Conservation (phyloP, 805 yeast species). For the Teunomyces cretensis region DNA sequence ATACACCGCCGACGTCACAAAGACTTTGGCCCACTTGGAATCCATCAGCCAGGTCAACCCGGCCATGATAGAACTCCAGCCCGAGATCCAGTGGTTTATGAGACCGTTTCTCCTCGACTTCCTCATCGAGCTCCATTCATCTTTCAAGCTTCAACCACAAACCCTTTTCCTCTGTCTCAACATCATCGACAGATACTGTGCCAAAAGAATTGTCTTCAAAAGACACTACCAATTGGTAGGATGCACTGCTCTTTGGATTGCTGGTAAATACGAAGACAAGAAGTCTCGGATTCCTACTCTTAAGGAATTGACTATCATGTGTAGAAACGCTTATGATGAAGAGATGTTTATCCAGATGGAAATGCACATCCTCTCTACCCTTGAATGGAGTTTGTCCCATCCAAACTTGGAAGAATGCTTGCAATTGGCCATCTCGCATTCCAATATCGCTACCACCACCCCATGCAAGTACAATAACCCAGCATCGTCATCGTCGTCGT, state of each 20-base stretch:
- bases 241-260: conserved; percentile 49
- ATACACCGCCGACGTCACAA: conserved; percentile 39
- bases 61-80: conserved; percentile 51
- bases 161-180: conserved; percentile 45
- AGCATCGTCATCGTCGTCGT: conserved; percentile 10
- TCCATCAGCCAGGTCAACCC: conserved; percentile 41
- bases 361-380: conserved; percentile 40
- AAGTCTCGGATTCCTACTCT: conserved; percentile 58
- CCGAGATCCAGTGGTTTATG: conserved; percentile 51
- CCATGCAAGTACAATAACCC: conserved; percentile 24
- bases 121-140: conserved; percentile 43
- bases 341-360: conserved; percentile 52
- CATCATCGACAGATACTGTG: conserved; percentile 47
- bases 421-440: conserved; percentile 41
- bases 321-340: conserved; percentile 57
- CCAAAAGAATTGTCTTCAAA: conserved; percentile 46
- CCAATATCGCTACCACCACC: conserved; percentile 19
- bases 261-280: conserved; percentile 57
- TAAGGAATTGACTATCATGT: conserved; percentile 53
- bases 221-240: conserved; percentile 49
- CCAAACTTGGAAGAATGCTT: conserved; percentile 54
- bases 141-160: conserved; percentile 41
- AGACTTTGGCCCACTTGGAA: conserved; percentile 43
- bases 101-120: conserved; percentile 45
- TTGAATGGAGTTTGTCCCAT: conserved; percentile 47